Conservation (phyloP, 208 protist genomes). For the Vickermania ingenoplastis region DNA sequence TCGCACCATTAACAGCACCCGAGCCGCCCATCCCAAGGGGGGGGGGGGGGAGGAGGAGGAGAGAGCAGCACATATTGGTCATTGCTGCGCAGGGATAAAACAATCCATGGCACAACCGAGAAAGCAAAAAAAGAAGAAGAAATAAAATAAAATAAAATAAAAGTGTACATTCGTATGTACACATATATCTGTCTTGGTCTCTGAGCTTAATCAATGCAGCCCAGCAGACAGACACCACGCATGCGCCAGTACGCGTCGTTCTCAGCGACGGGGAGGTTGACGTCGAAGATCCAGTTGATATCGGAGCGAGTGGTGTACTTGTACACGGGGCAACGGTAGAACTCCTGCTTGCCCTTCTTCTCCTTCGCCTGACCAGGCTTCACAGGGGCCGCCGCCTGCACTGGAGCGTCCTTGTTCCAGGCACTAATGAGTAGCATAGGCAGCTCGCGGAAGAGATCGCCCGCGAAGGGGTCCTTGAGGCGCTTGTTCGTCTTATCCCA, state of each 20-base stretch:
- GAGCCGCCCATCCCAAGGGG: no score
- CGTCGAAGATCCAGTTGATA: conserved; percentile 95
- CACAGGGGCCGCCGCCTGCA: conserved; percentile 27
- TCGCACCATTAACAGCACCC: no score
- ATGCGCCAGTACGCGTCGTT: conserved; percentile 95
- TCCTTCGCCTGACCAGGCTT: conserved; percentile 71
- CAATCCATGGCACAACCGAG: no score
- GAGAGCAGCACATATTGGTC: no score
- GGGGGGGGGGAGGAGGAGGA: no score
- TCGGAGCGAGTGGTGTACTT: conserved; percentile 93
- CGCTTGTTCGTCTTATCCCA: conserved; percentile 94
- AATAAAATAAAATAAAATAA: no score
- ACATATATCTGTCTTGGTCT: no score
- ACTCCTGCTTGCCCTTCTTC: conserved; percentile 81
- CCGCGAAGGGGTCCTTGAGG: conserved; percentile 90
- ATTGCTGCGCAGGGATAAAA: no score
- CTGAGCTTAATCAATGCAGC: conserved; percentile 74
- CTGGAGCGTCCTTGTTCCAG: conserved; percentile 79
- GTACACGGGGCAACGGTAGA: conserved; percentile 98
- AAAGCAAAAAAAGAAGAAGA: no score
- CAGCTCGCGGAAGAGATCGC: conserved; percentile 92
- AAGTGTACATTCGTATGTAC: no score
- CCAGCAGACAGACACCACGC: conserved; percentile 90
- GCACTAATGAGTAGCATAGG: conserved; percentile 95
- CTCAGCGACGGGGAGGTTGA: conserved; percentile 92